Percentiles rank a stretch among this genome's conserved stretches.
phyloP scores from a whole-genome alignment of 2,329 filamentous ascomycete species.

The Clonostachys chloroleuca region DNA sequence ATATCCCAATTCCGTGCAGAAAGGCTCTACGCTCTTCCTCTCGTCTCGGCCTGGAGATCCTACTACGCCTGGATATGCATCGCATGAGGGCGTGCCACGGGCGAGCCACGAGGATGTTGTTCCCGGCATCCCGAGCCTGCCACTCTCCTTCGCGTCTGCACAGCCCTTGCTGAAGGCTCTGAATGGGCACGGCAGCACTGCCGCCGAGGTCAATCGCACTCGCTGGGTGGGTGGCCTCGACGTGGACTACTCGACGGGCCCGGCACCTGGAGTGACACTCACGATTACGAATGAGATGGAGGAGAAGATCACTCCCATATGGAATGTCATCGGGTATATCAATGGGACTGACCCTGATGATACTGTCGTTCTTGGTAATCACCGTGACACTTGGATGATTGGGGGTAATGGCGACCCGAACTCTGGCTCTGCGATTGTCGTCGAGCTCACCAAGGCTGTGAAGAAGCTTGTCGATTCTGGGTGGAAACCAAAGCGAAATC shows the following conservation, averaged over 20 bases:
- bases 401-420: constrained; percentile 85
- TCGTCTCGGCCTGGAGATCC: constrained; percentile 61
- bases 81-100: constrained; percentile 66
- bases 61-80: constrained; percentile 80
- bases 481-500: constrained; percentile 74
- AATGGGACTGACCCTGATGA: constrained; percentile 74
- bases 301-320: constrained; percentile 65
- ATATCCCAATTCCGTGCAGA: constrained; percentile 72
- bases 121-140: constrained; percentile 74
- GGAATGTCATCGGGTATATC: constrained; percentile 77
- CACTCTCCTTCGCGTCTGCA: constrained; percentile 74
- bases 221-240: constrained; percentile 52
- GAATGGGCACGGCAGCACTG: constrained; percentile 69
- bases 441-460: constrained; percentile 71
- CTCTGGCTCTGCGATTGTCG: constrained; percentile 71
- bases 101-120: constrained; percentile 57
- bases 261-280: constrained; percentile 52
- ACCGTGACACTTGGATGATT: constrained; percentile 78
- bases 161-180: constrained; percentile 73
- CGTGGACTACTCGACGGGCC: constrained; percentile 35
- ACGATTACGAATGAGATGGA: constrained; percentile 66
- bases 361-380: constrained; percentile 74
- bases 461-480: constrained; percentile 65
- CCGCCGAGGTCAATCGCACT: constrained; percentile 57
- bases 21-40: constrained; percentile 72